These are phyloP conservation scores for Polytrichum commune DNA, from an alignment of 225 moss, liverwort and hornwort species.

Conservation along the genomic window DNA sequence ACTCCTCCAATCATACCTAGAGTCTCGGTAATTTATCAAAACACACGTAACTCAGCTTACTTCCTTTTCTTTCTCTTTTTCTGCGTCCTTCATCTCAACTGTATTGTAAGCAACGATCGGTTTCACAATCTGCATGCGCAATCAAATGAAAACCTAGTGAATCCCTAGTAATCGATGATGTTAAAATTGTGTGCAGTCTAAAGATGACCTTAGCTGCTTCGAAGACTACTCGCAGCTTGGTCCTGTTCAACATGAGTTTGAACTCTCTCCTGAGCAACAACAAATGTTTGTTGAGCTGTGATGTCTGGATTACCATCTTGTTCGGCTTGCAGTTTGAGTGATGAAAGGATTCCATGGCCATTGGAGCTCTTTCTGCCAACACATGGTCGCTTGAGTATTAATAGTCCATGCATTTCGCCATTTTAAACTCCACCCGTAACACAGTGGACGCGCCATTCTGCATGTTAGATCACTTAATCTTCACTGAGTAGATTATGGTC, in stretches of 20 bases:
- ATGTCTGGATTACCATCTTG: not conserved
- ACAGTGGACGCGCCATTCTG: no score
- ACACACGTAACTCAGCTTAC: no score
- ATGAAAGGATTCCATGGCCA: no score
- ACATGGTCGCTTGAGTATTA: no score
- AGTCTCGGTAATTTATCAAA: conserved; percentile 19
- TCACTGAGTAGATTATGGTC: no score
- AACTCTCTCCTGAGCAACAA: conserved; percentile 45
- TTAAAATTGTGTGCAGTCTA: conserved; percentile 14
- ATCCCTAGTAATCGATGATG: not conserved
- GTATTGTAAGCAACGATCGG: not conserved
- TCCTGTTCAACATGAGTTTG: conserved; percentile 48
- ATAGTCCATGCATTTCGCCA: no score
- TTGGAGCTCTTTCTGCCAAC: no score
- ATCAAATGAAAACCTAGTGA: not conserved
- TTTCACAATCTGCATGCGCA: not conserved
- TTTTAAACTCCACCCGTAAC: no score
- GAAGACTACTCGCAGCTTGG: conserved; percentile 61
- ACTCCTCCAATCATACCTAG: conserved; percentile 55
- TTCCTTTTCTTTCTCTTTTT: no score
- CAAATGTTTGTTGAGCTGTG: conserved; percentile 44
- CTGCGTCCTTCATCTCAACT: not conserved
- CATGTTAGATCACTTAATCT: no score
- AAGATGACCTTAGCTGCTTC: conserved; percentile 55
- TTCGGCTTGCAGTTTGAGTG: no score